These are phyloP conservation scores for Cadophora sp. DNA, from an alignment of 2,329 filamentous ascomycete genomes.

Conservation along the genomic window DNA sequence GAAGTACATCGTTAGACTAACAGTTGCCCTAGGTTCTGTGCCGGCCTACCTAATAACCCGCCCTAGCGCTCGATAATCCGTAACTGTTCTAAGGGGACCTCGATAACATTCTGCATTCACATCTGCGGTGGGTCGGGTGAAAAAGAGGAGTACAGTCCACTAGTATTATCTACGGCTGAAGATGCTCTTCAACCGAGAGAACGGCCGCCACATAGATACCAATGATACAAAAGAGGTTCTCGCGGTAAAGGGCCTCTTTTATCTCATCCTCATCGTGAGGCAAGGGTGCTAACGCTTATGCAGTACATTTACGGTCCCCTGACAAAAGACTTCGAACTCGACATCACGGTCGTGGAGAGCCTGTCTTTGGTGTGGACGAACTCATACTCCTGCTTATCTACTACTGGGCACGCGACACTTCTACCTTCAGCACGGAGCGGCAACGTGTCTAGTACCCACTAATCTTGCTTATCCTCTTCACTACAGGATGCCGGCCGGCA, in stretches of 20 bases:
- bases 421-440: too few species aligned
- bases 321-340: not conserved
- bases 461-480: not conserved
- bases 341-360: too few species aligned
- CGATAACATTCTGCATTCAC: too few species aligned
- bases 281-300: not conserved
- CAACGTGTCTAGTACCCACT: not conserved
- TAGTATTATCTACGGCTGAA: not conserved
- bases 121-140: too few species aligned
- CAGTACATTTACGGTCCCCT: not conserved
- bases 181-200: not conserved
- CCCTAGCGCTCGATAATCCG: too few species aligned
- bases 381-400: too few species aligned
- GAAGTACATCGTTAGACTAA: too few species aligned
- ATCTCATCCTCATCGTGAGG: not conserved
- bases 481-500: not conserved
- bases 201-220: not conserved
- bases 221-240: not conserved
- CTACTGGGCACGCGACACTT: too few species aligned
- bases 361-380: too few species aligned
- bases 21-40: too few species aligned
- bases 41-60: too few species aligned
- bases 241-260: not conserved
- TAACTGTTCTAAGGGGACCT: too few species aligned
- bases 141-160: not conserved